A percentile compares a stretch with the other conserved stretches of the same genome.
These are phyloP conservation scores for Lecanosticta acicola DNA, from an alignment of 2,329 filamentous ascomycete genomes.

Conservation along the genomic window DNA sequence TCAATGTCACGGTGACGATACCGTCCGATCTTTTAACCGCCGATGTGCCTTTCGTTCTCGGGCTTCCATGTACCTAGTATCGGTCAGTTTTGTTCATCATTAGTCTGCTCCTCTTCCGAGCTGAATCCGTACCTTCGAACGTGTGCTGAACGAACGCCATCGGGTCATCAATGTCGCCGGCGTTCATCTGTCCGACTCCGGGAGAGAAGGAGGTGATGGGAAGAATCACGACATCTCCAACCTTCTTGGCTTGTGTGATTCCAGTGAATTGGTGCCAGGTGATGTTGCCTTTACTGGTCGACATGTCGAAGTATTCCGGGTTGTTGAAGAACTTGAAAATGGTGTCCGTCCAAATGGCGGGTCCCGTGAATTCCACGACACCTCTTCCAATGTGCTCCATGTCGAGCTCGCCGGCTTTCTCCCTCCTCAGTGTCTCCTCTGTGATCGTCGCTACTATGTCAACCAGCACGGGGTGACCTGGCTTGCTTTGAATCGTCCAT, in stretches of 20 bases:
- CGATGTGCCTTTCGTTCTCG: slow-evolving; percentile 64
- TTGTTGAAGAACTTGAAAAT: slow-evolving; percentile 95
- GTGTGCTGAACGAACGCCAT: slow-evolving; percentile 98
- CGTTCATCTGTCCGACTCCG: slow-evolving; percentile 87
- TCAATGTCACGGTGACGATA: background rate
- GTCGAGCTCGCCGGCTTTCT: slow-evolving; percentile 60
- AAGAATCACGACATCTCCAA: slow-evolving; percentile 87
- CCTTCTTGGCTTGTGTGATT: slow-evolving; percentile 74
- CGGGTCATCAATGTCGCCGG: slow-evolving; percentile 79
- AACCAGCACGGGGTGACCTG: slow-evolving; percentile 84
- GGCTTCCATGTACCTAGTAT: slow-evolving; percentile 67
- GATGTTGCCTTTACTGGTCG: slow-evolving; percentile 63
- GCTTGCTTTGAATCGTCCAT: slow-evolving; percentile 96
- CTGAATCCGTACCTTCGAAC: slow-evolving; percentile 69
- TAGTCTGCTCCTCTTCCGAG: background rate
- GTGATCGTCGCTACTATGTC: slow-evolving; percentile 85
- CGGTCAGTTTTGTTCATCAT: slow-evolving; percentile 7
- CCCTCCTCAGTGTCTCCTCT: slow-evolving; percentile 68
- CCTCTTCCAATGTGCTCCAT: slow-evolving; percentile 58
- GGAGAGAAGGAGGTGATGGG: slow-evolving; percentile 98
- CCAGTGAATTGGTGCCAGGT: slow-evolving; percentile 85
- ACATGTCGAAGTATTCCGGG: slow-evolving; percentile 77
- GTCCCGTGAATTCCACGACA: slow-evolving; percentile 90
- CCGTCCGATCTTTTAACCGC: slow-evolving; percentile 31
- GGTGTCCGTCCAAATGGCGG: slow-evolving; percentile 87